Percentiles rank a stretch among this genome's conserved stretches.
phyloP scores from a whole-genome alignment of 164 flowering plant genomes.

The Stephania japonica region DNA sequence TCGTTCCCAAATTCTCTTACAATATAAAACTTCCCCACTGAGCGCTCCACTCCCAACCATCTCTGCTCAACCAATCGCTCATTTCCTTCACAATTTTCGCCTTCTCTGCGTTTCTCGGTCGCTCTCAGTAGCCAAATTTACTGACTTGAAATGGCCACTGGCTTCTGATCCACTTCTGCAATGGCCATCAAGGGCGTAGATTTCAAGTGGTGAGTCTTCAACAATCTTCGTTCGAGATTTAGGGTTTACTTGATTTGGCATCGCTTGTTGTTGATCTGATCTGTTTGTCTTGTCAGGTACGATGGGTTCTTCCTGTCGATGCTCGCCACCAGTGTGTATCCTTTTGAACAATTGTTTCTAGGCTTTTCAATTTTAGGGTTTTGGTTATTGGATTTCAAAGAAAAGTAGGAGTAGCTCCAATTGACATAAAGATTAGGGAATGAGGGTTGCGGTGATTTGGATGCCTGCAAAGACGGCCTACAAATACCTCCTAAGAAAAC shows the following conservation, averaged over 20 bases:
- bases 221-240: neutral
- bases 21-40: neutral
- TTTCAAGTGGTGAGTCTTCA: slow-evolving; percentile 69
- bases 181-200: slow-evolving; percentile 84
- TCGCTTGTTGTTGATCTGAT: slow-evolving; percentile 13
- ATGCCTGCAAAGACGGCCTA: too few relatives aligned
- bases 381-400: neutral
- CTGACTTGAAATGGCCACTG: neutral
- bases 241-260: neutral
- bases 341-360: slow-evolving; percentile 25
- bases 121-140: neutral
- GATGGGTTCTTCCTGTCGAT: slow-evolving; percentile 98
- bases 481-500: too few relatives aligned
- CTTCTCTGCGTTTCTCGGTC: neutral
- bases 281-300: slow-evolving; percentile 46
- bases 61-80: neutral
- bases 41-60: neutral
- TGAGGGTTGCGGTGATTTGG: too few relatives aligned
- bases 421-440: neutral
- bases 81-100: neutral
- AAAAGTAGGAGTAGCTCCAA: too few relatives aligned
- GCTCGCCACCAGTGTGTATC: slow-evolving; percentile 98
- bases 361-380: neutral
- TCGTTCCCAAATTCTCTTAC: neutral
- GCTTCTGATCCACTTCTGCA: neutral